These are phyloP conservation scores for Serendipita indica DNA, from an alignment of 768 basidiomycete species.

Conservation along the genomic window DNA sequence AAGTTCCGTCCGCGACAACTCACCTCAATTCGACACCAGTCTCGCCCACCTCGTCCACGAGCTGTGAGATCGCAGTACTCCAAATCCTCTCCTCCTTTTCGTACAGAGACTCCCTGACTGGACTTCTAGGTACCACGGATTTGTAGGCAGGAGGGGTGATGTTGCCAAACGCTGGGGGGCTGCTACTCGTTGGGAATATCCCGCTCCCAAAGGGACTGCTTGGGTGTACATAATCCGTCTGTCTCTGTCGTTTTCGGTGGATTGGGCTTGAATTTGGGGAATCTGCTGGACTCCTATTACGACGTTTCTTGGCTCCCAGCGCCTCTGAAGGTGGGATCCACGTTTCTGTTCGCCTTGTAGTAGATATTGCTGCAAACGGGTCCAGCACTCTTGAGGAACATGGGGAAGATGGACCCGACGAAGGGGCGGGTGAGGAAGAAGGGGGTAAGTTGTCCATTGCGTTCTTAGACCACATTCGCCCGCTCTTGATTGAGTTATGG, in stretches of 20 bases:
- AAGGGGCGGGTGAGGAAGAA: neutral
- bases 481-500: too few relatives aligned
- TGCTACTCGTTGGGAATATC: neutral
- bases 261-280: neutral
- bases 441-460: too few relatives aligned
- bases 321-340: neutral
- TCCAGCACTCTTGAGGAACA: neutral
- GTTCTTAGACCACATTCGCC: too few relatives aligned
- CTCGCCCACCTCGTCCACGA: neutral
- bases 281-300: neutral
- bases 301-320: neutral
- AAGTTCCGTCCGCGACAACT: neutral
- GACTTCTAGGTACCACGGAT: neutral
- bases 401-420: neutral
- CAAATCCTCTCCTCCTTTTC: neutral
- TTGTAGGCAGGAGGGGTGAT: neutral
- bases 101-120: neutral
- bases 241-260: neutral
- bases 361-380: slow-evolving; percentile 1
- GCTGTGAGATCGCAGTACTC: neutral
- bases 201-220: slow-evolving; percentile 3
- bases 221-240: neutral
- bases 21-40: neutral
- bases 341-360: neutral
- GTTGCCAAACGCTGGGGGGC: neutral